A percentile compares a stretch with the other conserved stretches of the same genome.
phyloP scores from a whole-genome alignment of 495 filamentous ascomycete genomes.

The Friedmanniomyces simplex region DNA sequence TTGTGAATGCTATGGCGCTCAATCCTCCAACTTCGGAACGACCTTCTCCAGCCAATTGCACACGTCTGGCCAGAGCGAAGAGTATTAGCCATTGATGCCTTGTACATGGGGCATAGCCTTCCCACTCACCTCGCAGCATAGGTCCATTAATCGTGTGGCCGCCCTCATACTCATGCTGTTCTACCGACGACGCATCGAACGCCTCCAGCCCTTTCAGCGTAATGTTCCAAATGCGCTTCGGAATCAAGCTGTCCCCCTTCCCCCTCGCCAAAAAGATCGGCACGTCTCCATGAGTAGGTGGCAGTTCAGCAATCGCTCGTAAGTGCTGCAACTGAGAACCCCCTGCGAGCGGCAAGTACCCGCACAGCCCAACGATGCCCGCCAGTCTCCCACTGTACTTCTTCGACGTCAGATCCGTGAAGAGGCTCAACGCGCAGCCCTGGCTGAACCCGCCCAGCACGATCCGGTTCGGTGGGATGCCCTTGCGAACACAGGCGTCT shows the following conservation, averaged over 20 bases:
- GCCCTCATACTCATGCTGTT: constrained; percentile 29
- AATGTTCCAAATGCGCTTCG: constrained; percentile 22
- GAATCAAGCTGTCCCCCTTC: constrained; percentile 27
- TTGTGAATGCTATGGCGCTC: not conserved
- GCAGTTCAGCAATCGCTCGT: constrained; percentile 20
- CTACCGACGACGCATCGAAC: constrained; percentile 20
- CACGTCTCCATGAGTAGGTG: constrained; percentile 23
- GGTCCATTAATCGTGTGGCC: constrained; percentile 22
- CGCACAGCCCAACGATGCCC: constrained; percentile 33
- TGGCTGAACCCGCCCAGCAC: constrained; percentile 38
- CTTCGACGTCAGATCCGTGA: constrained; percentile 29
- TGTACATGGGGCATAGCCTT: no score
- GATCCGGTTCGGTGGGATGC: constrained; percentile 31
- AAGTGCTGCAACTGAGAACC: constrained; percentile 20
- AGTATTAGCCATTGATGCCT: no score
- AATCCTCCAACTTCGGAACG: constrained; percentile 23
- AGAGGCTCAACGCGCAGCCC: constrained; percentile 33
- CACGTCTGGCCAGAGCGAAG: constrained; percentile 14
- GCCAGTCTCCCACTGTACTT: constrained; percentile 30
- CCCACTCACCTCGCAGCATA: constrained; percentile 11
- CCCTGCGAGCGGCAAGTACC: constrained; percentile 31
- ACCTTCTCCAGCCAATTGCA: constrained; percentile 27
- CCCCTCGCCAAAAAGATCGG: constrained; percentile 28
- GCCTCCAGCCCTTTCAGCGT: constrained; percentile 23
- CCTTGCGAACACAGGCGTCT: constrained; percentile 29